Evolutionary conservation across 495 filamentous ascomycete genomes (phyloP), one percentile per base, ranked within the genome.

Genomic region (Aspergillus taichungensis): DNA sequence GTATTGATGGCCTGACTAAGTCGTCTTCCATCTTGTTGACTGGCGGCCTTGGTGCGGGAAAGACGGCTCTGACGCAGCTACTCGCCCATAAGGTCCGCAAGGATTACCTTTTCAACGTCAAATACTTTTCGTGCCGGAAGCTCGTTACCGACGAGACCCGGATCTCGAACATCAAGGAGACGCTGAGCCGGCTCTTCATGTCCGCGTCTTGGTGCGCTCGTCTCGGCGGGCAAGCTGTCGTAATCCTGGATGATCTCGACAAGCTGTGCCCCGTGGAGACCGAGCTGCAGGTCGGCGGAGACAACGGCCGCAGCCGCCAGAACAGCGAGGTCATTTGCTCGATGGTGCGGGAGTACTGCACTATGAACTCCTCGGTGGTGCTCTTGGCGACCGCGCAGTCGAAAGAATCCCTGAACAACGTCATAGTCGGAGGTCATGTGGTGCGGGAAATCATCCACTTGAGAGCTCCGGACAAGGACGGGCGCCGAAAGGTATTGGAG

Each of bases 211-310:
- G 91, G 90, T 88, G 83, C 45, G 84, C 89, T 29, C 76, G 88
- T 39, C 76, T 88, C 8, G 89, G 87, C 34, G 90, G 92, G 6
- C 81, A 78, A 46, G 75, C 90, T 0, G 53, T 96, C 5, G 81
- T 98, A 10, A 78, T 98, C 34, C 69, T 98, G 3, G 92, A 98
- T 56, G 92, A 98, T 50, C 71, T 98, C 8, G 94, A 98, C 59
- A 84, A 84, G 49, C 68, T 98, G 8, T 96, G 92, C 58, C 89
- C 91, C 0, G 81, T 79, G 0, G 92, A 97, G 64, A 95, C 88
- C 0, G 92, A 97, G 59, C 69, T 95, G 27, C 85, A 94, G 64
- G 87, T 94, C 6, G 89, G 87, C 43, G 84, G 82, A 34, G 89
- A 98, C 52, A 95, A 96, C 52, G 85, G 82, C 13, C 82, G 94